Base-by-base conservation (phyloP, 345 rosid genomes). In the Pseudoturritis turrita region DNA sequence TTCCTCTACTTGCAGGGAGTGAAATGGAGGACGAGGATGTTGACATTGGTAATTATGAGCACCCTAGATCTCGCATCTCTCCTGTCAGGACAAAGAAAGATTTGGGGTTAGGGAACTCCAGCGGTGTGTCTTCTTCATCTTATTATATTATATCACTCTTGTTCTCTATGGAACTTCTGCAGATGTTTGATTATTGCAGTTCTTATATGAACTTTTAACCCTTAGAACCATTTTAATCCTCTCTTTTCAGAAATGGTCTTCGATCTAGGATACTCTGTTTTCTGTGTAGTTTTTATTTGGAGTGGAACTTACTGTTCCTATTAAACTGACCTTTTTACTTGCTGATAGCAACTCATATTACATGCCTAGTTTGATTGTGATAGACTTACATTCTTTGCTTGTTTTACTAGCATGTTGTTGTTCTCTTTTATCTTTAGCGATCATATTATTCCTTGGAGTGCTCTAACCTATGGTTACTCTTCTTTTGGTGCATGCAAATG, bases 1-100 rank as follows among this genome's bases (percentile, higher is more conserved):
- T 10, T 22, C 15, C 37, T 36, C 72, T 31, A 14, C 77, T 66
- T 17, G 35, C 72, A 90, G 97, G 89, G 73, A 80, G 84, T 81
- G 90, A 82, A 47, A 71, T 78, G 9, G 95, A 72, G 29, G 64
- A 89, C 15, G 88, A 87, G 81, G 95, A 83, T 73, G 75, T 86
- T 67, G 96, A 89, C 73, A 65, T 87, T 73, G 96, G 90, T 43
- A 82, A 87, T 26, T 79, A 86, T 68, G 88, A 87, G 49, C 81
- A 68, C 25, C 84, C 83, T 52, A 41, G 39, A 54, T 76, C 85
- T 41, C 44, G 79, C 74, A 74, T 69, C 44, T 85, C 83, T 60
- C 68, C 83, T 28, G 81, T 79, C 41, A 83, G 77, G 69, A 79
- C 83, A 74, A 86, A 84, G 70, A 81, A 76, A 76, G 91, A 80